phyloP scores from a whole-genome alignment of 768 basidiomycete species.

The Glaciozyma antarctica region DNA sequence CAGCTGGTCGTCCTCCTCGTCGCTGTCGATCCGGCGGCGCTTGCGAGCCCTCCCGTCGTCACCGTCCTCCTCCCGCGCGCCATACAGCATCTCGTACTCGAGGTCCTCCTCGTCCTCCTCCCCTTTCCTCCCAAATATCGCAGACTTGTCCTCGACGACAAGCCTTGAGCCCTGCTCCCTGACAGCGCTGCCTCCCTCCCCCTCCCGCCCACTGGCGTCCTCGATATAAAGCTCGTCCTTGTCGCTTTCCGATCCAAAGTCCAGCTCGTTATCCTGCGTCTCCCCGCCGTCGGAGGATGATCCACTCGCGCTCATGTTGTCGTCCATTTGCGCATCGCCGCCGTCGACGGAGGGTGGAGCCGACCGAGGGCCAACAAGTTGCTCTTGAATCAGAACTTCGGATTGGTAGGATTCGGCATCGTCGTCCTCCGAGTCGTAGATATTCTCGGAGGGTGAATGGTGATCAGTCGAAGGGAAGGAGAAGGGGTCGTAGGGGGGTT shows the following conservation, averaged over 20 bases:
- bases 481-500: not conserved
- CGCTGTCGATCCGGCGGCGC: not conserved
- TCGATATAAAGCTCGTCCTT: not conserved
- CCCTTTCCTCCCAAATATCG: not conserved
- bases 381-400: not conserved
- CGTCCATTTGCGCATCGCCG: not conserved
- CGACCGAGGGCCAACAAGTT: not conserved
- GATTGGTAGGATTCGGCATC: not conserved
- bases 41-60: not conserved
- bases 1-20: not conserved
- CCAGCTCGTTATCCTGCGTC: not conserved
- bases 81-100: not conserved
- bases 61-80: not conserved
- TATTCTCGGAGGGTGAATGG: not conserved
- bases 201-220: not conserved
- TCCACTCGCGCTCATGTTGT: conserved; percentile 2
- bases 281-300: not conserved
- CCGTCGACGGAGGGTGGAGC: not conserved
- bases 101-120: not conserved
- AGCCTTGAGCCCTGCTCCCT: not conserved
- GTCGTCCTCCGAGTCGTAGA: not conserved
- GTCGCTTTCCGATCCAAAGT: not conserved
- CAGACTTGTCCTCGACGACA: not conserved
- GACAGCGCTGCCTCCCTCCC: not conserved
- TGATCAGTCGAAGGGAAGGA: not conserved